phyloP scores from a whole-genome alignment of 495 filamentous ascomycete species.

The Aspergillus cavernicola region DNA sequence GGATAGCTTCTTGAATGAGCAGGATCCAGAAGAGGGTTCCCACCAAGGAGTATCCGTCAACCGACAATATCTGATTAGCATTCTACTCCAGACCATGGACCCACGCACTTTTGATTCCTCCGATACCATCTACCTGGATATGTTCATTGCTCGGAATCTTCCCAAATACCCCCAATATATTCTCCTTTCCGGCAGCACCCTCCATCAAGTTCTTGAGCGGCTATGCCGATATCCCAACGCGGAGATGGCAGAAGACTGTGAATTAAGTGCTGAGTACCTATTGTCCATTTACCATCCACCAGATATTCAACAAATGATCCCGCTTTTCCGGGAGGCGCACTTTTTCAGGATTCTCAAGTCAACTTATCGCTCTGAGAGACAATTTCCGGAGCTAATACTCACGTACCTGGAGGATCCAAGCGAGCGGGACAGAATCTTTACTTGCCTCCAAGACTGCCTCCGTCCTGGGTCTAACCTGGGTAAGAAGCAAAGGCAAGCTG shows the following conservation, averaged over 20 bases:
- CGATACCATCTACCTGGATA: conserved; percentile 91
- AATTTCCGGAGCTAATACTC: conserved; percentile 73
- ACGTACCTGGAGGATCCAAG: conserved; percentile 84
- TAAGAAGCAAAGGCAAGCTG: conserved; percentile 70
- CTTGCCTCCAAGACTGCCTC: conserved; percentile 76
- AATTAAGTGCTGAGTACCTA: conserved; percentile 92
- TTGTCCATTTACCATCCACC: conserved; percentile 90
- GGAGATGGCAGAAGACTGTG: conserved; percentile 88
- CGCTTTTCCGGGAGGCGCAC: conserved; percentile 70
- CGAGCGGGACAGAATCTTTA: conserved; percentile 68
- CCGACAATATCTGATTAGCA: conserved; percentile 84
- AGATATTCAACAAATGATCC: conserved; percentile 69
- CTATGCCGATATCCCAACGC: conserved; percentile 78
- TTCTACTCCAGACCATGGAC: conserved; percentile 85
- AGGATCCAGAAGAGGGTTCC: conserved; percentile 31
- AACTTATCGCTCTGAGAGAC: conserved; percentile 74
- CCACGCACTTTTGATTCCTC: conserved; percentile 64
- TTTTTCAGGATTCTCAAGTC: conserved; percentile 95
- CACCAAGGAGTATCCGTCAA: conserved; percentile 65
- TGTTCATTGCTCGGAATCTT: conserved; percentile 95
- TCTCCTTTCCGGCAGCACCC: conserved; percentile 76
- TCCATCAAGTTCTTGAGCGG: conserved; percentile 75
- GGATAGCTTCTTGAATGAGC: conserved; percentile 84
- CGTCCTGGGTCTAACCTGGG: conserved; percentile 64
- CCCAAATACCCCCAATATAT: conserved; percentile 97